These are phyloP conservation scores for Saccharomyces paradoxus DNA, from an alignment of 805 yeast genomes.

Conservation along the genomic window DNA sequence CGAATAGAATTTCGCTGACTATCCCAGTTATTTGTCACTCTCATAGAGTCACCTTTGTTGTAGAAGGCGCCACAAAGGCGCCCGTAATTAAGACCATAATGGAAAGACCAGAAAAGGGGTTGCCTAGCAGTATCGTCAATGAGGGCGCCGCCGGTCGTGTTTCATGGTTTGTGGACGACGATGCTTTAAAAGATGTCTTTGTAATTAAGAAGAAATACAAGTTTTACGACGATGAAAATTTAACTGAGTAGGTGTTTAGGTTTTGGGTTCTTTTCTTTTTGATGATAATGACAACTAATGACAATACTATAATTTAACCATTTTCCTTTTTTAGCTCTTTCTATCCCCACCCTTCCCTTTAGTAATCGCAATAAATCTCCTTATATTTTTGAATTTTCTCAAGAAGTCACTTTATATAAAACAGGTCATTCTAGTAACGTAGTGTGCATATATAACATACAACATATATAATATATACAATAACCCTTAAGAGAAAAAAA, in stretches of 20 bases:
- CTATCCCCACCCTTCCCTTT: not conserved
- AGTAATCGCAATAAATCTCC: not conserved
- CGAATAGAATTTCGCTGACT: conserved; percentile 77
- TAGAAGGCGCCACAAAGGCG: conserved; percentile 92
- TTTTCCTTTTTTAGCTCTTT: not conserved
- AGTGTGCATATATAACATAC: not conserved
- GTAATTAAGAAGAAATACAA: conserved; percentile 29
- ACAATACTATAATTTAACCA: not conserved
- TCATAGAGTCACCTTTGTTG: conserved; percentile 86
- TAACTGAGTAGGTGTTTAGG: not conserved
- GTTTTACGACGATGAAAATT: conserved; percentile 4
- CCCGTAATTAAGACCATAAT: conserved; percentile 83
- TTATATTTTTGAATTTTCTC: not conserved
- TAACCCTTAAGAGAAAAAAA: not conserved
- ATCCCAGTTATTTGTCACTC: conserved; percentile 94
- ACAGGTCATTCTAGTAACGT: not conserved
- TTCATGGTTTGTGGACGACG: conserved; percentile 95
- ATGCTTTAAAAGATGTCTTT: conserved; percentile 73
- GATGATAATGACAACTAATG: not conserved
- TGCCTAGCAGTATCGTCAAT: conserved; percentile 88
- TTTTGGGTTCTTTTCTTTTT: not conserved
- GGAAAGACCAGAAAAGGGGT: conserved; percentile 95
- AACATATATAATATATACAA: not conserved
- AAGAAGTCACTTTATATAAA: not conserved
- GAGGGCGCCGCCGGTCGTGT: conserved; percentile 96